Base-by-base conservation (phyloP, 352 stramenopile species). In the Phytophthora chlamydospora region DNA sequence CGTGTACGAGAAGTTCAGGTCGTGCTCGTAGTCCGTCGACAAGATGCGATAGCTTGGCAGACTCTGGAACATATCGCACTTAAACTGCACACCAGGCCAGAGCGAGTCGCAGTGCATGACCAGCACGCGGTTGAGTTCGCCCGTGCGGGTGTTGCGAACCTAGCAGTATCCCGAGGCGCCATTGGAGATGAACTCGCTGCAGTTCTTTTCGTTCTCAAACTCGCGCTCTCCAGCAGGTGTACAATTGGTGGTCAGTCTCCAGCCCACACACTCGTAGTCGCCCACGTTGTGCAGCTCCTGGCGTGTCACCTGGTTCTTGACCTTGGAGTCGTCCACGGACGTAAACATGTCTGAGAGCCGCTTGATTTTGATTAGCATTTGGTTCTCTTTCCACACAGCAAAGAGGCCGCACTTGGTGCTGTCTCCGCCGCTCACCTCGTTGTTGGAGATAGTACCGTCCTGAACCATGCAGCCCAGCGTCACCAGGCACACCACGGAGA, bases 91-190 rank as follows among this genome's bases (percentile, higher is more conserved):
- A 10, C 70, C 62, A 0, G 63, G 57, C 9, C 73, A 59, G 14
- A 87, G 58, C 31, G 81, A 90, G 58, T 86, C 66, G 58, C 83
- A 92, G 64, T 83, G 71, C 78, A 88, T 89, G 11, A 62, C 50
- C 52, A 94, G 67, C 13, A 92, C 79, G 35, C 56, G 75, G 27
- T 68, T 67, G 21, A 69, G 36, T 14, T 77, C 70, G 10, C 68
- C 71, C 0, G 69, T 86, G 19, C 50, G 47, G 6, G 42, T 73
- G 46, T 87, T 78, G 29, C 65, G 76, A 21, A 89, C 68, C 35
- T 87, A 79, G 47, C 82, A 91, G 31, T 77, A 91, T 12, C 82
- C 82, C 0, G 75, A 78, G 14, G 78, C 48, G 12, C 70, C 71
- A 44, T 83, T 78, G 3, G 63, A 35, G 14, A 79, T 51, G 2